phyloP scores from a whole-genome alignment of 371 early-diverging fungal species.

The Mortierella sp. region DNA sequence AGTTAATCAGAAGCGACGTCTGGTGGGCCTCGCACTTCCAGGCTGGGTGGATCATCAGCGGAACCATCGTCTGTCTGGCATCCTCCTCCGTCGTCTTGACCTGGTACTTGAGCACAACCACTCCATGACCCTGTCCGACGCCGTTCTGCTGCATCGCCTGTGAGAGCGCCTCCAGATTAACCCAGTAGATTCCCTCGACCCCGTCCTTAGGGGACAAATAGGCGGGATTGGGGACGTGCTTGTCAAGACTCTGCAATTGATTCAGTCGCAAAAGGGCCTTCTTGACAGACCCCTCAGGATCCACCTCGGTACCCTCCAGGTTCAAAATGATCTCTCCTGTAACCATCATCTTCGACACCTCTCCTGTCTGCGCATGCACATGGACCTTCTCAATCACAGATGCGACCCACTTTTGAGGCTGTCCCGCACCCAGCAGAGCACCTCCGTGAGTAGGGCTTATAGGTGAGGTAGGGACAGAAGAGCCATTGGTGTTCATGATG shows the following conservation, averaged over 20 bases:
- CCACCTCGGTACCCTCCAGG: constrained; percentile 49
- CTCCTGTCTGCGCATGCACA: constrained; percentile 59
- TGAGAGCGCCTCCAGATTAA: constrained; percentile 59
- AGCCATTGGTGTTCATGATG: background rate
- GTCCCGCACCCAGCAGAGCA: constrained; percentile 3
- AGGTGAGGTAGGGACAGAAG: constrained; percentile 35
- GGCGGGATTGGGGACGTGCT: constrained; percentile 55
- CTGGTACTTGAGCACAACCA: constrained; percentile 64
- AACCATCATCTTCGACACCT: constrained; percentile 59
- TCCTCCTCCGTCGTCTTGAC: constrained; percentile 44
- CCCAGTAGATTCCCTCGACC: constrained; percentile 40
- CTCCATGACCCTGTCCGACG: constrained; percentile 24
- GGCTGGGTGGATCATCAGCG: constrained; percentile 63
- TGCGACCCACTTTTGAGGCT: constrained; percentile 37
- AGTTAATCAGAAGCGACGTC: constrained; percentile 66
- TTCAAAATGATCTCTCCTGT: constrained; percentile 64
- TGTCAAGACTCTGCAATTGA: constrained; percentile 54
- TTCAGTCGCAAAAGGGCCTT: constrained; percentile 60
- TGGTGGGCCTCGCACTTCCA: constrained; percentile 72
- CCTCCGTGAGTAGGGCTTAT: constrained; percentile 9
- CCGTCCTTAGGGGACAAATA: constrained; percentile 55
- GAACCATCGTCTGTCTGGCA: constrained; percentile 43
- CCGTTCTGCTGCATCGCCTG: constrained; percentile 38
- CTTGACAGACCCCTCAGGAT: constrained; percentile 23
- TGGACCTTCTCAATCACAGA: constrained; percentile 63